Evolutionary conservation across 2,329 filamentous ascomycete species (phyloP), one percentile per base, ranked within the genome.

Genomic region (Hymenoscyphus fraxineus): DNA sequence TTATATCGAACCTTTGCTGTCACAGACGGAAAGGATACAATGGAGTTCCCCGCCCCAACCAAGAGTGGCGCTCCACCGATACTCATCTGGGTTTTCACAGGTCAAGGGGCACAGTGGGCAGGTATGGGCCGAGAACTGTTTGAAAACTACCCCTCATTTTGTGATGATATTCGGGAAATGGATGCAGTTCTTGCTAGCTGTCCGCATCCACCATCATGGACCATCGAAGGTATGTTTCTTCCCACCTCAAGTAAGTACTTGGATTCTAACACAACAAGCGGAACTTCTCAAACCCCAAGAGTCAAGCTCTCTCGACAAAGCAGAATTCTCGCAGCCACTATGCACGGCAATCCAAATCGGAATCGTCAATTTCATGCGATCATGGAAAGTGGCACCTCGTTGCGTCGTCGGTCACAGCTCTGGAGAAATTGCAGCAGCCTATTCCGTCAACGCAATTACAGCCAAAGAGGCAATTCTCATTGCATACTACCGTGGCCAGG

Each of bases 351-450:
- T 73, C 7, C 69, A 71, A 39, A 60, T 70, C 32, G 67, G 65
- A 0, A 61, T 73, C 9, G 66, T 71, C 13, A 62, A 69, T 7
- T 32, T 70, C 2, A 58, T 68, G 10, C 38, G 35, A 31, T 62
- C 67, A 0, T 75, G 72, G 67, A 69, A 65, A 0, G 66, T 80
- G 6, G 57, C 59, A 0, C 76, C 77, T 0, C 19, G 67, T 1
- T 73, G 73, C 1, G 76, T 79, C 4, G 66, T 76, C 1, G 78
- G 78, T 0, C 78, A 80, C 58, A 79, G 77, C 0, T 75, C 71
- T 5, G 78, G 78, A 1, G 78, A 80, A 62, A 78, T 79, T n/a
- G 77, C 74, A 0, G 78, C 76, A 9, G 78, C 77, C 0, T 80
- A 78, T 65, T 73, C 77, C 0, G 68, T 75, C 0, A 75, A 75